Evolutionary conservation across 108 stramenopile genomes (phyloP).

Genomic region (Cyclostephanos tholiformis): DNA sequence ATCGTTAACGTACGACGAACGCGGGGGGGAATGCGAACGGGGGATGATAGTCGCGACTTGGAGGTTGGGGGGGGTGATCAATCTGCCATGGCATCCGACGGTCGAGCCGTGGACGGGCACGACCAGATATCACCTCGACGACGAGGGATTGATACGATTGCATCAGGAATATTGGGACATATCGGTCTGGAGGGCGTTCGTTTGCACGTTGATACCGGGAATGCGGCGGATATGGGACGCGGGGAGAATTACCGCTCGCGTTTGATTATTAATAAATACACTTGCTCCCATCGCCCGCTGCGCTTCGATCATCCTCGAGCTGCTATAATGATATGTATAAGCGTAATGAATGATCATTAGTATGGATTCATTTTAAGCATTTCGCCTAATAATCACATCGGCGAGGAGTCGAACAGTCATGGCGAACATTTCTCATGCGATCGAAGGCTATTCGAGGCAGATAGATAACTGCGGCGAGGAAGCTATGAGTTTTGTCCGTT

Average conservation of each 20-base stretch:
- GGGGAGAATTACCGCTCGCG: background rate
- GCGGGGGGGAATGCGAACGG: conserved; percentile 8
- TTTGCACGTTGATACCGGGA: conserved; percentile 61
- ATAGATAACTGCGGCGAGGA: too few relatives aligned
- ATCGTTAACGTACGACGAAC: conserved; percentile 28
- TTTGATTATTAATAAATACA: background rate
- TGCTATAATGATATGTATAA: too few relatives aligned
- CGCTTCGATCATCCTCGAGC: too few relatives aligned
- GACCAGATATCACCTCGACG: conserved; percentile 72
- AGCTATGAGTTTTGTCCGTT: too few relatives aligned
- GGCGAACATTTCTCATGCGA: too few relatives aligned
- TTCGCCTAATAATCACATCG: too few relatives aligned
- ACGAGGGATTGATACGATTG: conserved; percentile 57
- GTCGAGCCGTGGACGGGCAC: conserved; percentile 66
- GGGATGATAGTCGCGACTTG: conserved; percentile 58
- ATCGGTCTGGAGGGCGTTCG: conserved; percentile 74
- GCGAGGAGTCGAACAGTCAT: too few relatives aligned
- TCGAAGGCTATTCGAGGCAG: too few relatives aligned
- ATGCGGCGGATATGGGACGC: conserved; percentile 22
- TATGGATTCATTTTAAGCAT: too few relatives aligned
- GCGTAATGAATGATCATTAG: too few relatives aligned
- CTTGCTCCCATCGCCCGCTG: too few relatives aligned
- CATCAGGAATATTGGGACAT: conserved; percentile 83
- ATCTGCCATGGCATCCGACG: conserved; percentile 75
- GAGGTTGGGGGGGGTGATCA: conserved; percentile 57